Conservation (phyloP, 2,329 filamentous ascomycete species). For the Penicillium sp. region DNA sequence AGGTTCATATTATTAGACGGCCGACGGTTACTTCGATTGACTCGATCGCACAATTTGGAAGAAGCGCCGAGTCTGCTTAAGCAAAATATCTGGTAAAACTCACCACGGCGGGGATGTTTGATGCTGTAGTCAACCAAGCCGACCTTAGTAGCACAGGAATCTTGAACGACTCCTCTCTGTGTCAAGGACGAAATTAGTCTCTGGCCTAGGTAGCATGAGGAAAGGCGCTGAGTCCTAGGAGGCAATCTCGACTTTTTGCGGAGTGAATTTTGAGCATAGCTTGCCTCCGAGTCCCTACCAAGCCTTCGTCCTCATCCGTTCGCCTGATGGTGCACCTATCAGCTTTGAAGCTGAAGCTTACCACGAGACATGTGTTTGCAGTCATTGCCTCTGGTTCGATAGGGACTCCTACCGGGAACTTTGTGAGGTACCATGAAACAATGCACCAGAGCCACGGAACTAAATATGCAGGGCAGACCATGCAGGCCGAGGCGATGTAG, state of each 20-base stretch:
- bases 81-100: no score
- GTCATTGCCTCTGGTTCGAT: conserved; percentile 27
- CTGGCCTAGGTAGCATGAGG: not conserved
- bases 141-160: no score
- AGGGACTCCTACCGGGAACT: conserved; percentile 19
- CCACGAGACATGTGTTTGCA: conserved; percentile 9
- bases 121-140: not conserved
- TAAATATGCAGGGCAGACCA: not conserved
- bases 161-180: not conserved
- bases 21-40: not conserved
- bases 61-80: not conserved
- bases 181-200: not conserved
- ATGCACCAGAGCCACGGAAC: conserved; percentile 10
- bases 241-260: conserved; percentile 8
- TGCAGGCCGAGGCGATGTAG: not conserved
- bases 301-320: not conserved
- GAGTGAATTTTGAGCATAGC: not conserved
- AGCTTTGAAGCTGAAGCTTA: conserved; percentile 5
- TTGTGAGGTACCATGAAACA: conserved; percentile 9
- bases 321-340: conserved; percentile 15
- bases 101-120: not conserved
- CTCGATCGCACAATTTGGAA: not conserved
- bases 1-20: not conserved
- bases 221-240: not conserved
- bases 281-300: conserved; percentile 10